Evolutionary conservation across 345 rosid species (phyloP), one percentile per base, ranked within the genome.

Genomic region (Bruguiera sexangula): DNA sequence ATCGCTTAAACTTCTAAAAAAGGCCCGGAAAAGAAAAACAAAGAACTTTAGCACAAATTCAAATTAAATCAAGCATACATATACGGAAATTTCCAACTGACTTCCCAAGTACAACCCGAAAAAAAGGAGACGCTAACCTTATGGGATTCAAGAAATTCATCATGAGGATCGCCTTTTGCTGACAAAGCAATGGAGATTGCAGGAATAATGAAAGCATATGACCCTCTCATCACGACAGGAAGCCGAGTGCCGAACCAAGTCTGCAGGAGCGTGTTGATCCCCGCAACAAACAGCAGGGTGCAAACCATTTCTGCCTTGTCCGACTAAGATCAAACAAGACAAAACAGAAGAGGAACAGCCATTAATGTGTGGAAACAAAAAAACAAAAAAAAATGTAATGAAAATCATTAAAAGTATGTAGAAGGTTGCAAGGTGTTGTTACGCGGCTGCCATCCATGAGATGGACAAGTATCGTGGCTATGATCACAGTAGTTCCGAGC

Each of bases 391-490:
- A 16, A 29, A 26, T 8, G 57, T 21, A 69, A 69, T 51, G 10
- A 0, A 21, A 50, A 15, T 30, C 1, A 3, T 19, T 13, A 32
- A 46, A n/a, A 52, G 29, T 32, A 30, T 54, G 43, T 26, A 13
- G 9, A 5, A 72, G 64, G 21, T 32, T 31, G 22, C 30, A 26
- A 52, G 43, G n/a, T 59, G n/a, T 34, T 34, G 21, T 85, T 87
- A 94, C 97, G 69, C 87, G 54, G 75, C 96, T 92, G 55, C 97
- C 97, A 8, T 97, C 97, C 90, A 94, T 84, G 37, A 88, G 67
- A 73, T 96, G 96, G 39, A 86, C 95, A 19, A 91, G 76, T 65
- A 85, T 79, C 3, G 92, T 83, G 0, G 95, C 78, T 60, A 91
- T 88, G 66, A 91, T 80, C 52, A 91, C 96, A 5, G 86, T 85